These are phyloP conservation scores for Sanghuangporus weigelae DNA, from an alignment of 1,284 basidiomycete species.

Conservation along the genomic window DNA sequence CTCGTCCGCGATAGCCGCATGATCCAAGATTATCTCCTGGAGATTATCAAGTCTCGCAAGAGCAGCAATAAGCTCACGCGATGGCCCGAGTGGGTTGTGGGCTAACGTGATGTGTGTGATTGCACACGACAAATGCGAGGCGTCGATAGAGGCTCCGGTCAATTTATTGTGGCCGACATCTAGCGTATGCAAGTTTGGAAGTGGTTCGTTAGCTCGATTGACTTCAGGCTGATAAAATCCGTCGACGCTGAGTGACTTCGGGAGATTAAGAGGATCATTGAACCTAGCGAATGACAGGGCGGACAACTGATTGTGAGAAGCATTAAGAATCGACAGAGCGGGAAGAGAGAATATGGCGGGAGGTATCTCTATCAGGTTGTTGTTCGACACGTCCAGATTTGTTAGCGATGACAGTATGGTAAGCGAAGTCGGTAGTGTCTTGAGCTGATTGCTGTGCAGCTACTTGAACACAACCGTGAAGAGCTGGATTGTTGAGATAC, in stretches of 20 bases:
- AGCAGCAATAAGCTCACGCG: slow-evolving; percentile 38
- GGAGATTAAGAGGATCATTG: slow-evolving; percentile 13
- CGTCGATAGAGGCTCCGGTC: slow-evolving; percentile 42
- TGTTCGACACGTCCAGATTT: slow-evolving; percentile 65
- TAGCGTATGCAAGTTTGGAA: slow-evolving; percentile 56
- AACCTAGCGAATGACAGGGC: slow-evolving; percentile 62
- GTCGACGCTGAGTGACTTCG: slow-evolving; percentile 28
- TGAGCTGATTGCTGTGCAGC: slow-evolving; percentile 70
- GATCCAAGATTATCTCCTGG: slow-evolving; percentile 53
- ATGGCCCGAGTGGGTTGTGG: slow-evolving; percentile 32
- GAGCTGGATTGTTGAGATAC: slow-evolving; percentile 6
- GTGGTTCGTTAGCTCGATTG: slow-evolving; percentile 50
- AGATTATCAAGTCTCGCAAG: slow-evolving; percentile 46
- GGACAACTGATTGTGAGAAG: slow-evolving; percentile 64
- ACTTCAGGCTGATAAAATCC: slow-evolving; percentile 61
- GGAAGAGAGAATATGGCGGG: slow-evolving; percentile 62
- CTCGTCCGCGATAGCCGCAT: slow-evolving; percentile 53
- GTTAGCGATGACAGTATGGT: slow-evolving; percentile 33
- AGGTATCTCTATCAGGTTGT: slow-evolving; percentile 56
- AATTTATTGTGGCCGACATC: slow-evolving; percentile 64
- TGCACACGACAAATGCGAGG: slow-evolving; percentile 1
- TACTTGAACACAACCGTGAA: slow-evolving; percentile 25
- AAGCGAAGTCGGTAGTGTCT: slow-evolving; percentile 40
- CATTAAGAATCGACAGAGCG: slow-evolving; percentile 54
- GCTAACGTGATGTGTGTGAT: slow-evolving; percentile 41